Base-by-base conservation (phyloP, 1,284 basidiomycete species). In the Rhodotorula sp. region DNA sequence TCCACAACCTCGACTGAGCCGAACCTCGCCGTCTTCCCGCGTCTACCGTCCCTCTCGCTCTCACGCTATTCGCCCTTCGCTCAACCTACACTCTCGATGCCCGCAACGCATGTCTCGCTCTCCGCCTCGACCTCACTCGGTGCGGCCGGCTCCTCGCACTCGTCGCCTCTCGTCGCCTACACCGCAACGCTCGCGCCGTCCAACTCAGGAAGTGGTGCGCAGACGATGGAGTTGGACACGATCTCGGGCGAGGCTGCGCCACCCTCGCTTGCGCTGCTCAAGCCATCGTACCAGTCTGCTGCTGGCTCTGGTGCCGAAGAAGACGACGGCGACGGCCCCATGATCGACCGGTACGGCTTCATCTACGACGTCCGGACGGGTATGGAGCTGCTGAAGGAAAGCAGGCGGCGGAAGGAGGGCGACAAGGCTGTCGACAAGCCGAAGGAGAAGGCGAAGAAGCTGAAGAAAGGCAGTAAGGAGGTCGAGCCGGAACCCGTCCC, bases 261-360 rank as follows among this genome's bases (percentile, higher is more conserved):
- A 1, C 95, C 95, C 0, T 85, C 85, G 0, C 80, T 86, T 19
- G 75, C 81, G 47, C 76, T 81, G 20, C 80, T 78, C 36, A 74
- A 6, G 84, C 87, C 27, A 81, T 86, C 52, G 84, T 88, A 73
- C n/a, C 53, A 58, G 17, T 27, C 49, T 5, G 56, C 57, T 4
- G 54, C 59, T 6, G 32, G 5, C 6, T 29, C n/a, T 0, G 53
- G 27, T 19, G 81, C 79, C 15, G 49, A 4, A 48, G 85, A 86
- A 55, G 85, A 86, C 20, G 82, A 84, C 66, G 84, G 81, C 54
- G 85, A 86, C 52, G 85, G 88, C 56, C 87, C 88, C 2, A 82
- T 96, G 74, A 93, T 94, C 9, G 95, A 97, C 77, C 87, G 92
- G 15, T 98, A 92, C 78, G 95, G 95, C 0, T 98, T 98, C 82